Evolutionary conservation across 768 basidiomycete species (phyloP).

Genomic region (Udeniomyces megalosporus): DNA sequence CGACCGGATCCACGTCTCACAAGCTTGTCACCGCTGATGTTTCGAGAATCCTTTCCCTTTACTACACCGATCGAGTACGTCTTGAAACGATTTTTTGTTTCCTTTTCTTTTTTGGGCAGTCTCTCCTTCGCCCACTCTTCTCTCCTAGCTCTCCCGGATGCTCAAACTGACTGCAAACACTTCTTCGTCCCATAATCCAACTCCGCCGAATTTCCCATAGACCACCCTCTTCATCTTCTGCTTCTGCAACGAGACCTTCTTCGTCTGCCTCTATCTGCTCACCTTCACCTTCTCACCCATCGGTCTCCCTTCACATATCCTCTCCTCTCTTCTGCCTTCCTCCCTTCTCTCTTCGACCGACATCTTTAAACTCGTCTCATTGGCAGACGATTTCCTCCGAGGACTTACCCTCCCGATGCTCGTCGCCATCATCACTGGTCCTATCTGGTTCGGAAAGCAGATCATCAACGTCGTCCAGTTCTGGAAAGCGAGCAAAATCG

Average conservation of each 20-base stretch:
- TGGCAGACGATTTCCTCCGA: conserved; percentile 16
- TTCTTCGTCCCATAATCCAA: not conserved
- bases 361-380: not conserved
- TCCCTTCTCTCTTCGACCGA: not conserved
- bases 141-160: not conserved
- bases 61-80: conserved; percentile 84
- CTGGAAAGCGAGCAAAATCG: conserved; percentile 72
- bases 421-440: conserved; percentile 46
- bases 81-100: not conserved
- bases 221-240: conserved; percentile 79
- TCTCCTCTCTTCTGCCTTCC: conserved; percentile 17
- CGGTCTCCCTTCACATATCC: conserved; percentile 21
- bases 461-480: conserved; percentile 88
- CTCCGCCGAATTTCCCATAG: conserved; percentile 40
- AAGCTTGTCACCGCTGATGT: conserved; percentile 85
- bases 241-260: conserved; percentile 89
- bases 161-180: not conserved
- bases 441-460: conserved; percentile 67
- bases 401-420: conserved; percentile 59
- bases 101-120: not conserved
- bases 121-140: not conserved
- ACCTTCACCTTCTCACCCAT: conserved; percentile 65
- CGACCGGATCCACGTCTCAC: conserved; percentile 83
- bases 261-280: conserved; percentile 84
- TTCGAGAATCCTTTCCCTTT: conserved; percentile 73